phyloP scores from a whole-genome alignment of 257 asterid genomes.

The Solanum bulbocastanum region DNA sequence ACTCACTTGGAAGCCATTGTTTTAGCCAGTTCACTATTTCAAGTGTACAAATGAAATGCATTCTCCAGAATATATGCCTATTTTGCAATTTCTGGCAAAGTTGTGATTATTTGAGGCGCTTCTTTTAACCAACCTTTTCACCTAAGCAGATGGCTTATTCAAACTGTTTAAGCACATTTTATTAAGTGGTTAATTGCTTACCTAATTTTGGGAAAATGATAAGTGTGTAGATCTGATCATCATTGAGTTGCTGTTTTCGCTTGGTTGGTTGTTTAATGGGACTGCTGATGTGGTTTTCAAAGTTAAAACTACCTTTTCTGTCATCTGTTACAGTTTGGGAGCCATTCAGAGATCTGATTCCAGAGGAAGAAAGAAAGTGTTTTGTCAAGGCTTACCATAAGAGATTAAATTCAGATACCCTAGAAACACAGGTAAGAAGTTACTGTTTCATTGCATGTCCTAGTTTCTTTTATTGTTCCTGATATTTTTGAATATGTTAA shows the following conservation, averaged over 20 bases:
- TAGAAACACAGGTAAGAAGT: slow-evolving; percentile 68
- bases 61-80: background rate
- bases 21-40: background rate
- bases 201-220: background rate
- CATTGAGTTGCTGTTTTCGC: background rate
- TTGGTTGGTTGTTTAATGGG: background rate
- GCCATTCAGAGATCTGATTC: slow-evolving; percentile 86
- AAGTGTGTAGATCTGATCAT: background rate
- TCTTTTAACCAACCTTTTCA: background rate
- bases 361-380: slow-evolving; percentile 81
- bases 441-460: slow-evolving; percentile 3
- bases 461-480: background rate
- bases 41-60: background rate
- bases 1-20: background rate
- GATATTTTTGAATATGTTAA: background rate
- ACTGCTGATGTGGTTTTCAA: background rate
- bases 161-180: background rate
- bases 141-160: background rate
- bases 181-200: background rate
- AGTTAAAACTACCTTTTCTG: background rate
- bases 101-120: background rate
- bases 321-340: slow-evolving; percentile 68
- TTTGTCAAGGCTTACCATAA: slow-evolving; percentile 75
- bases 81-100: background rate
- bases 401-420: slow-evolving; percentile 76